Conservation (phyloP, 2,329 filamentous ascomycete species). For the Colletotrichum sp. region DNA sequence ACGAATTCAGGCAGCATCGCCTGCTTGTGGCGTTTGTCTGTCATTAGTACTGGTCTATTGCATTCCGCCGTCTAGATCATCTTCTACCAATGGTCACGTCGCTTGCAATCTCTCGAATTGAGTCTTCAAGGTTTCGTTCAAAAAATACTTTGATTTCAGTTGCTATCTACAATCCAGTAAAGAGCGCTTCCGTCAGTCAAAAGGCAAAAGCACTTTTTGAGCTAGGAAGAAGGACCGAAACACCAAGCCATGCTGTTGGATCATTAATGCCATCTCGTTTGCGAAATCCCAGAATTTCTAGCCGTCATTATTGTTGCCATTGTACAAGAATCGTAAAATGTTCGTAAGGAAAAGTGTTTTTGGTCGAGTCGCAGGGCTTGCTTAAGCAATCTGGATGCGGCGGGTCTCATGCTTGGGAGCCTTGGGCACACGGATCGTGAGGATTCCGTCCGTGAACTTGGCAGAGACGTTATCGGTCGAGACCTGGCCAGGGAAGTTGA, state of each 20-base stretch:
- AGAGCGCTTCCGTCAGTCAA: neutral
- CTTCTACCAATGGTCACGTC: neutral
- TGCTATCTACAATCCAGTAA: neutral
- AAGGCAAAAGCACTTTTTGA: neutral
- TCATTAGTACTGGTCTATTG: neutral
- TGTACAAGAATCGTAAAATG: neutral
- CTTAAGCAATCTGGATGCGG: constrained; percentile 60
- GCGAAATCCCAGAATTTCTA: neutral
- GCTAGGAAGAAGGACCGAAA: neutral
- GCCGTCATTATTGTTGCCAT: neutral
- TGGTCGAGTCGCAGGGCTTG: neutral
- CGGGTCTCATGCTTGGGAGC: constrained; percentile 62
- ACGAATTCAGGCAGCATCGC: neutral
- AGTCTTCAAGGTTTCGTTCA: neutral
- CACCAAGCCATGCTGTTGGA: neutral
- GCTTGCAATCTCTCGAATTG: neutral
- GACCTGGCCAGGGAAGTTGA: constrained; percentile 70
- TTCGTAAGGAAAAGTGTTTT: neutral
- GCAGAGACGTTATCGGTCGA: constrained; percentile 68
- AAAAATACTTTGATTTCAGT: neutral
- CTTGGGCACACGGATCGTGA: constrained; percentile 71
- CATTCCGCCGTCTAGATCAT: neutral
- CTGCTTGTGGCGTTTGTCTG: neutral
- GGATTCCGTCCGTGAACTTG: constrained; percentile 68
- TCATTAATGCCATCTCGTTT: neutral